Conservation (phyloP, 306 rosid species). For the Lablab purpureus region DNA sequence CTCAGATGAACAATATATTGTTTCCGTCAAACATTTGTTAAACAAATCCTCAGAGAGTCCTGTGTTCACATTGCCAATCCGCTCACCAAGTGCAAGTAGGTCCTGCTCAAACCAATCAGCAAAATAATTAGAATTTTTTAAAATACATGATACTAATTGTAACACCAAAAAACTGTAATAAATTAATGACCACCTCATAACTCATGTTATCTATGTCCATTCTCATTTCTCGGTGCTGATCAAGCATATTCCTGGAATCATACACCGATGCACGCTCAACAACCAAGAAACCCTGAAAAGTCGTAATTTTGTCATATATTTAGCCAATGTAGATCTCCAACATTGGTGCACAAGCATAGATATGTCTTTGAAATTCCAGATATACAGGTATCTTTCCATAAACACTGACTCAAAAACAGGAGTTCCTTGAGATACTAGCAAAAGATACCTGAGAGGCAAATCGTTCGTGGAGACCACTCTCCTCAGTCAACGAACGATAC, state of each 20-base stretch:
- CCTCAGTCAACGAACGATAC: conserved; percentile 59
- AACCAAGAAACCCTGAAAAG: conserved; percentile 76
- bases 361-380: conserved; percentile 28
- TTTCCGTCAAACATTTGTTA: conserved; percentile 74
- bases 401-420: conserved; percentile 35
- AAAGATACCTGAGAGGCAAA: conserved; percentile 65
- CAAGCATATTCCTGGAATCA: conserved; percentile 73
- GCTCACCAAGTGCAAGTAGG: conserved; percentile 83
- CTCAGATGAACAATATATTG: conserved; percentile 79
- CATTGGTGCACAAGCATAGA: conserved; percentile 5
- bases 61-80: conserved; percentile 82
- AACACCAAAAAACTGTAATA: conserved; percentile 14
- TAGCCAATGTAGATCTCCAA: not conserved
- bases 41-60: conserved; percentile 76
- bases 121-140: conserved; percentile 4
- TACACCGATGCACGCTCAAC: conserved; percentile 66
- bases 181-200: conserved; percentile 68
- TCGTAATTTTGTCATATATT: too few species aligned
- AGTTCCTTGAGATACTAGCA: conserved; percentile 31
- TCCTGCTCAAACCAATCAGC: conserved; percentile 60
- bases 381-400: conserved; percentile 10
- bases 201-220: conserved; percentile 86
- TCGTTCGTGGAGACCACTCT: conserved; percentile 58
- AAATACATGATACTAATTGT: not conserved
- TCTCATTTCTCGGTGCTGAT: conserved; percentile 92